Percentiles rank a stretch among this genome's conserved stretches.
These are phyloP conservation scores for Tilletia horrida DNA, from an alignment of 1,284 basidiomycete species.

Conservation along the genomic window DNA sequence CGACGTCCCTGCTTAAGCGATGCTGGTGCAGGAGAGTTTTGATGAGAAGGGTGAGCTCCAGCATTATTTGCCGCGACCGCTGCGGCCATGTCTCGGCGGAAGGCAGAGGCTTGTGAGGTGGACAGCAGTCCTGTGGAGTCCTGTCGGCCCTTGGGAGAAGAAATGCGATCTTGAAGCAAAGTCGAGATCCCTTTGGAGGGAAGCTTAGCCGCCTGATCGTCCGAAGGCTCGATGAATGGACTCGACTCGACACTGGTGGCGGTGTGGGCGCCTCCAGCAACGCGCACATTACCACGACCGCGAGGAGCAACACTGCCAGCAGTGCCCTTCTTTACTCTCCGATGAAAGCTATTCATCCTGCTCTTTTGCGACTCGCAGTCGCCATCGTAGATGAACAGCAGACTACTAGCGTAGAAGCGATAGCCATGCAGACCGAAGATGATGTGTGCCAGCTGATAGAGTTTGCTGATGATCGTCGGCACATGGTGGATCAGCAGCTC, in stretches of 20 bases:
- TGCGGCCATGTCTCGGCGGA: not conserved
- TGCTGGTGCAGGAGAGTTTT: not conserved
- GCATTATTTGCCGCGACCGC: not conserved
- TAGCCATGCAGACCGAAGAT: constrained; percentile 82
- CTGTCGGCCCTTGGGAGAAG: not conserved
- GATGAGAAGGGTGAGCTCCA: no score
- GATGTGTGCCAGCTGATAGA: constrained; percentile 89
- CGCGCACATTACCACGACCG: no score
- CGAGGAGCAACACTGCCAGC: constrained; percentile 28
- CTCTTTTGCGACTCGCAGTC: constrained; percentile 76
- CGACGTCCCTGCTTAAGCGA: constrained; percentile 21
- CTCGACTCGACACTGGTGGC: constrained; percentile 30
- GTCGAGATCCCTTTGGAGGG: not conserved
- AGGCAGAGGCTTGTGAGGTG: not conserved
- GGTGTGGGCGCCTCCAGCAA: not conserved
- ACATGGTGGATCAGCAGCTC: constrained; percentile 84
- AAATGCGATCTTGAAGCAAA: not conserved
- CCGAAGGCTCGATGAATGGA: constrained; percentile 28
- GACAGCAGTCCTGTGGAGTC: not conserved
- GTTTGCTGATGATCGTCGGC: constrained; percentile 80
- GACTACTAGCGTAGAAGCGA: constrained; percentile 94
- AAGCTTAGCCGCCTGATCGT: constrained; percentile 8
- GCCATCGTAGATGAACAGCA: constrained; percentile 96
- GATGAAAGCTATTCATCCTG: constrained; percentile 50
- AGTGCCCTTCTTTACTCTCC: constrained; percentile 26